Evolutionary conservation across 73 alveolate species (phyloP), one percentile per base, ranked within the genome.

Genomic region (Blepharisma stoltei): DNA sequence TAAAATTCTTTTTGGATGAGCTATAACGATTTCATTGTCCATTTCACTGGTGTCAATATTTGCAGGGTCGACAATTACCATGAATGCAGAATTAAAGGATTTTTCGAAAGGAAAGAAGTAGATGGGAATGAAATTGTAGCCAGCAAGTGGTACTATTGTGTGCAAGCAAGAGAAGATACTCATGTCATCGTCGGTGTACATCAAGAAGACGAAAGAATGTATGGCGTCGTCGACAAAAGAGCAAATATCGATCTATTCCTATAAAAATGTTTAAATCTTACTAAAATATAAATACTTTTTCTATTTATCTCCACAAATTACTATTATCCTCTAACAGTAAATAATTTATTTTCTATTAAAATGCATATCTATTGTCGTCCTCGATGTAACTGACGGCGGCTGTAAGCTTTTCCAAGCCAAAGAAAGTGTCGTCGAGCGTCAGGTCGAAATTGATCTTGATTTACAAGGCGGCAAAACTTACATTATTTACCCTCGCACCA

Each of bases 1-100:
- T n/a, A n/a, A n/a, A n/a, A n/a, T n/a, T n/a, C n/a, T n/a, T n/a
- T 94, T 82, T 94, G 98, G 97, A 94, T 94, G 98, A 71, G 93
- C 69, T 93, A 89, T 71, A 90, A 86, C 69, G 97, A 96, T 81
- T 93, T 93, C 76, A 50, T 86, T 55, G 80, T 67, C 37, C 75
- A 89, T 76, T 96, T 88, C 78, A 70, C 83, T 43, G 84, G 90
- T 7, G 70, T 89, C 23, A 90, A 92, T 77, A 87, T 94, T 6
- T 94, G 98, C 83, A 84, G 81, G 55, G 91, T 94, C 1, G 70
- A 89, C 60, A 87, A 89, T 70, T 93, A 97, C 97, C 81, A 93
- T 25, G 98, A 93, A 85, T 81, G 78, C 25, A 89, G 98, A 86
- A 84, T 93, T 7, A 93, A 92, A 86, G 98, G 98, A 27, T 91